Base-by-base conservation (phyloP, 2,329 filamentous ascomycete species). In the Diaporthe helianthi region DNA sequence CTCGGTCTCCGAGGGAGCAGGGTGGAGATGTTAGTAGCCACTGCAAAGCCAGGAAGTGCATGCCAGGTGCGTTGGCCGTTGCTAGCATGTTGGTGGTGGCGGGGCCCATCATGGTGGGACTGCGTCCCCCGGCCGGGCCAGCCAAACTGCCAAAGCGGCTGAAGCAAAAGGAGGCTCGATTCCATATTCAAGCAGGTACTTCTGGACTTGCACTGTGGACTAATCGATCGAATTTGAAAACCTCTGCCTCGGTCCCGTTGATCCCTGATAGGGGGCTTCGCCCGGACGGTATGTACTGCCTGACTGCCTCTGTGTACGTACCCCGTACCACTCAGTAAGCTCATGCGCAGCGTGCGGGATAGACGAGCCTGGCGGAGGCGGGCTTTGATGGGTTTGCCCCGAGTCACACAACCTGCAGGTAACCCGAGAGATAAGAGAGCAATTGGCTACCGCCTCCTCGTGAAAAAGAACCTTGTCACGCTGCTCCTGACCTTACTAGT, bases 1-100 rank as follows among this genome's bases (percentile, higher is more conserved):
- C 29, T 67, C 24, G 22, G 24, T 22, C 41, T 52, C 54, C 52
- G 64, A 26, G 24, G 36, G 44, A 17, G 19, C 4, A 36, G 19
- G 41, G 51, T 67, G 64, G 53, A 36, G 24, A 38, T 54, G 41
- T 67, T 54, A 67, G 29, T n/a, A 33, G n/a, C n/a, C n/a, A n/a
- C n/a, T n/a, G n/a, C n/a, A 55, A 7, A 36, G 46, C 41, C 51
- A 66, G 64, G 53, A 55, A 66, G 12, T 46, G 26, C 38, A 46
- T 61, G 26, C 41, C 58, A 61, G 55, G 26, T 61, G 58, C 29
- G 58, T 15, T 66, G 64, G 64, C 53, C 38, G 38, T 46, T 36
- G 64, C 64, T 66, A 66, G 64, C 64, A 47, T 66, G 38, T 55
- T 47, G 29, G 64, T 49, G 64, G 64, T 26, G 41, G 52, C 36